phyloP scores from a whole-genome alignment of 1,284 basidiomycete species.

The Puccinia horiana region DNA sequence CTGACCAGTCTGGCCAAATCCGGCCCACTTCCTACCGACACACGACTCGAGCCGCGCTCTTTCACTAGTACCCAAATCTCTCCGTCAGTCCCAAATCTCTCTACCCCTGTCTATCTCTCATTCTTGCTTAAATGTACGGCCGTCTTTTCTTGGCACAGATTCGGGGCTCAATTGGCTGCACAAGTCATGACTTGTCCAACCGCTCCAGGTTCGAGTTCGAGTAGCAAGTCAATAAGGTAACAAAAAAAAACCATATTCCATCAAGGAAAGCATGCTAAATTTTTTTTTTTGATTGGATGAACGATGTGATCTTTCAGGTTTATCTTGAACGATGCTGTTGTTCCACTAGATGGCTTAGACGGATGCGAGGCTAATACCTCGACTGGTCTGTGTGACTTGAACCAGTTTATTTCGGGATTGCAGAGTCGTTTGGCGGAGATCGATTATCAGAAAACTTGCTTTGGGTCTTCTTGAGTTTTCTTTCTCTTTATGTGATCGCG shows the following conservation, averaged over 20 bases:
- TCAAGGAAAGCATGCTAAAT: constrained; percentile 55
- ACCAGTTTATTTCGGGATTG: constrained; percentile 52
- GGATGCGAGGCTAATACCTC: constrained; percentile 51
- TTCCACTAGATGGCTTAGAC: constrained; percentile 68
- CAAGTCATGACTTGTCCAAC: constrained; percentile 38
- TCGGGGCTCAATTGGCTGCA: constrained; percentile 41
- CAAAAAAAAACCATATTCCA: constrained; percentile 66
- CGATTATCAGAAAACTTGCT: constrained; percentile 32
- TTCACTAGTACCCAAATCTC: constrained; percentile 63
- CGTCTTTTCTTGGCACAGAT: background rate
- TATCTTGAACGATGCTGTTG: constrained; percentile 83
- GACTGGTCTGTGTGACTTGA: constrained; percentile 55
- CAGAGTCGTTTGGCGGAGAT: constrained; percentile 14
- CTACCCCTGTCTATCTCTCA: background rate
- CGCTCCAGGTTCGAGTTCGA: constrained; percentile 5
- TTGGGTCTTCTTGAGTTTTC: background rate
- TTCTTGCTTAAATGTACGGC: background rate
- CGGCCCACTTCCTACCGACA: constrained; percentile 72
- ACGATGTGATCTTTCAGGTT: constrained; percentile 64
- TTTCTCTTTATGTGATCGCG: background rate
- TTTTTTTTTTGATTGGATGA: background rate
- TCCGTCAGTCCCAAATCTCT: constrained; percentile 63
- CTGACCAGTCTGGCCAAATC: constrained; percentile 68
- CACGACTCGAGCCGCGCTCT: constrained; percentile 67
- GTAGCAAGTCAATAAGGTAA: constrained; percentile 59